Base-by-base conservation (phyloP, 2,329 filamentous ascomycete species). In the Sporothrix globosa region DNA sequence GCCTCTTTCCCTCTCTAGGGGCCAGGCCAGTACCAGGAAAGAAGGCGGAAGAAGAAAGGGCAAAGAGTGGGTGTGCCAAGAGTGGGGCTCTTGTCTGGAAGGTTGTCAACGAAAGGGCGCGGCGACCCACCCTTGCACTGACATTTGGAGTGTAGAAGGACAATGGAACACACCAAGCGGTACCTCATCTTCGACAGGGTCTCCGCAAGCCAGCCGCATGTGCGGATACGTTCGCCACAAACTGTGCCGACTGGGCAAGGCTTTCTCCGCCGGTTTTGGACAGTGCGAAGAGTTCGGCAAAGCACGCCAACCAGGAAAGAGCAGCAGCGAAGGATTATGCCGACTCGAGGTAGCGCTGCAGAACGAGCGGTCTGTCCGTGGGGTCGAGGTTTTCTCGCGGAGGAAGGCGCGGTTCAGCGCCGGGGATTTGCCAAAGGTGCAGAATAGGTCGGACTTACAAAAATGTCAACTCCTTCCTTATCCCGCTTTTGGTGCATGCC, bases 71-170 rank as follows among this genome's bases (percentile, higher is more conserved):
- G 21, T 34, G 41, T 52, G 24, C 39, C 61, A 58, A 53, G 63
- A 56, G 69, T 69, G 69, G 71, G 67, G 67, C 61, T 21, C 17
- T 27, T n/a, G 66, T 39, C 46, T 56, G 50, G 11, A 54, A 67
- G 58, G 69, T 73, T 73, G 71, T 73, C 71, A 73, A 71, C 50
- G 21, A 30, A 73, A 73, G 71, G 71, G 71, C 71, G 71, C 50
- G 50, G 44, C 4, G 69, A 61, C 69, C 71, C 71, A 72, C 71
- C 21, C 63, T 30, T 60, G 21, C 34, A 46, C 39, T 24, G 61
- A 46, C 39, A 63, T 63, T 63, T 44, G 27, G 34, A 11, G 56
- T 24, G n/a, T 44, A 63, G 58, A 63, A 63, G 58, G 39, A 63
- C 58, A 46, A 63, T 63, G 39, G 58, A 65, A 65, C 61, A 65